Percentiles rank a stretch among this genome's conserved stretches.
These are phyloP conservation scores for Breviolum minutum DNA, from an alignment of 73 alveolate species.

Conservation along the genomic window DNA sequence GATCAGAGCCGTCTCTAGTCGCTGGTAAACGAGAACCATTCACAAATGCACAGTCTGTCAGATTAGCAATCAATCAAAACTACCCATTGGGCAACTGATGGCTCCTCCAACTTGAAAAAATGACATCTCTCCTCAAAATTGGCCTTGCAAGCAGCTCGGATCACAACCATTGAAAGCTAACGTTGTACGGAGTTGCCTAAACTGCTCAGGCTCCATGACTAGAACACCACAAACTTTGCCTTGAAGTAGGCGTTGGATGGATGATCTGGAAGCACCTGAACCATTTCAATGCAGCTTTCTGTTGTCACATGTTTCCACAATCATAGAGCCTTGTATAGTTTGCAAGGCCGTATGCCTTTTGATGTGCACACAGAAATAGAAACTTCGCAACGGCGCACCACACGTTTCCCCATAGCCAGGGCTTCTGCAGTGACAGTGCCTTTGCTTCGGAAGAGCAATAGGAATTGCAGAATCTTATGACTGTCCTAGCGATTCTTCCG, in stretches of 20 bases:
- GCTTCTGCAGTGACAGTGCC: slow-evolving; percentile 87
- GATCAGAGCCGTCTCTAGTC: neutral
- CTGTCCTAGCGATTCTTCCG: too few species aligned
- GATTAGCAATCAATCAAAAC: neutral
- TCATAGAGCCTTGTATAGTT: neutral
- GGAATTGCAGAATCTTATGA: too few species aligned
- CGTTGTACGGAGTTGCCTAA: neutral
- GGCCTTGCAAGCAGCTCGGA: neutral
- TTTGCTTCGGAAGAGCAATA: neutral
- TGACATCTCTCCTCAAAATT: slow-evolving; percentile 54
- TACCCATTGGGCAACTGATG: neutral
- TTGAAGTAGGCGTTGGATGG: slow-evolving; percentile 86
- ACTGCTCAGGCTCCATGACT: neutral
- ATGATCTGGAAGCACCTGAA: slow-evolving; percentile 64
- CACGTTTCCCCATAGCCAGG: slow-evolving; percentile 78
- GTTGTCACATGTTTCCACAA: neutral
- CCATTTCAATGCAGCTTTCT: neutral
- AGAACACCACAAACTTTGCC: neutral
- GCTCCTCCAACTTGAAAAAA: slow-evolving; percentile 62
- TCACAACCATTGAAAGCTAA: too few species aligned
- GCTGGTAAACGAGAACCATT: too few species aligned
- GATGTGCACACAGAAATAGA: neutral
- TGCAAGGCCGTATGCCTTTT: neutral
- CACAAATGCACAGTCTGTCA: too few species aligned
- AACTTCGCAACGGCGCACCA: neutral